Evolutionary conservation across 192 early-diverging fungal species (phyloP).

Genomic region (Mortierella hygrophila): DNA sequence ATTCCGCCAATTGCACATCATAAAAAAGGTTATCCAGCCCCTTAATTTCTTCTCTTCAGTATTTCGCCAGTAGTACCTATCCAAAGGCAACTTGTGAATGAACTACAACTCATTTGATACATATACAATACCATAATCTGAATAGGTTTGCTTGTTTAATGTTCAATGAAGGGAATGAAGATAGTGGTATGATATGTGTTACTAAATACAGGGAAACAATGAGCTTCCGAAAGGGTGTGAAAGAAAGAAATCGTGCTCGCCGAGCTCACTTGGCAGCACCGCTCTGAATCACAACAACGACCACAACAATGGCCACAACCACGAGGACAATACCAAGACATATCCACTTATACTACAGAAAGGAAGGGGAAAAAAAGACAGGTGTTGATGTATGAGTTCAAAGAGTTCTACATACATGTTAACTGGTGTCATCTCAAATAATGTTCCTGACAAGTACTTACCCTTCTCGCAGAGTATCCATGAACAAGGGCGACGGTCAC

Average conservation of each 20-base stretch:
- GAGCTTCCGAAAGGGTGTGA: not conserved
- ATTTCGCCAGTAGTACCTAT: not conserved
- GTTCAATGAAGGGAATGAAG: not conserved
- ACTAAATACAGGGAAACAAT: not conserved
- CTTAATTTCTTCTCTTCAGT: not conserved
- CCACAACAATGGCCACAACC: constrained; percentile 25
- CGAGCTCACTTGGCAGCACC: not conserved
- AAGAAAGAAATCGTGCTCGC: not conserved
- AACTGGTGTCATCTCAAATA: not conserved
- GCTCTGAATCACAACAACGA: not conserved
- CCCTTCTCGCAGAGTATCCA: constrained; percentile 36
- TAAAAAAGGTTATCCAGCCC: not conserved
- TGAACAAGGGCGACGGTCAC: constrained; percentile 8
- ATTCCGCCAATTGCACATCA: not conserved
- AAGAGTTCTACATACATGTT: not conserved
- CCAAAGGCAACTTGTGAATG: too few relatives aligned
- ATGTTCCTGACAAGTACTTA: not conserved
- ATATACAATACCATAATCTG: not conserved
- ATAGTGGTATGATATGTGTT: not conserved
- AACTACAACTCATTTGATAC: too few relatives aligned
- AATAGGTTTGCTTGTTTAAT: not conserved
- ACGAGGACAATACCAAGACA: constrained; percentile 25
- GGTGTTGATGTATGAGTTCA: not conserved
- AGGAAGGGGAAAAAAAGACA: not conserved
- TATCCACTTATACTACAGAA: constrained; percentile 49